Base-by-base conservation (phyloP, 2,329 filamentous ascomycete genomes). In the Corynespora cassiicola region DNA sequence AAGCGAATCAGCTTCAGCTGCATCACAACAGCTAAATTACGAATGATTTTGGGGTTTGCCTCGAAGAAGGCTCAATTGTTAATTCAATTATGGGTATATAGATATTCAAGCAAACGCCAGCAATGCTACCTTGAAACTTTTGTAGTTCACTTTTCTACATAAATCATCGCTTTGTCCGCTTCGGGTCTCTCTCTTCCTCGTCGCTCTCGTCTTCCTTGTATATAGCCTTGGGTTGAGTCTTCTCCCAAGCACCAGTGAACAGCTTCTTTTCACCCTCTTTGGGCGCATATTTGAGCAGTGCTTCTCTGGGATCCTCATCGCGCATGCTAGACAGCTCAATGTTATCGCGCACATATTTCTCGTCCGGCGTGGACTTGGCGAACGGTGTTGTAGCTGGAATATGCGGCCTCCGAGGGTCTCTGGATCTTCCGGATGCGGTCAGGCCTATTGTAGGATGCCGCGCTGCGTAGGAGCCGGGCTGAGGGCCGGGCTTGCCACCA, bases 261-360 rank as follows among this genome's bases (percentile, higher is more conserved):
- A 96, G 79, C 1, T 91, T 92, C 64, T 97, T 91, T 64, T 89
- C 92, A 70, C 95, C 84, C 9, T 91, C 90, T 63, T 95, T 86
- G 38, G 95, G 89, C 23, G 90, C 92, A 75, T 97, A 99, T 73
- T 95, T 96, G 44, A 99, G 73, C 61, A 99, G 73, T 29, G 94
- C 94, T 70, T 96, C 94, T 49, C 94, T 78, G 0, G 94, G 94
- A 73, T 99, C 94, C 67, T 99, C 94, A 68, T 99, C 91, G 31
- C 95, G 79, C 89, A 99, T 95, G 47, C 83, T 85, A 47, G 90
- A 92, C 9, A 97, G 78, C 18, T 91, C 90, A 36, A 97, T 95
- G 51, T 88, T 88, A 62, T 92, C 83, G 56, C 85, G 86, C 45
- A 99, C 89, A 65, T 95, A 89, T 58, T 87, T 86, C 66, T 92